A percentile compares a stretch with the other conserved stretches of the same genome.
Evolutionary conservation across 805 yeast species (phyloP).

Genomic region (Lachancea quebecensis): DNA sequence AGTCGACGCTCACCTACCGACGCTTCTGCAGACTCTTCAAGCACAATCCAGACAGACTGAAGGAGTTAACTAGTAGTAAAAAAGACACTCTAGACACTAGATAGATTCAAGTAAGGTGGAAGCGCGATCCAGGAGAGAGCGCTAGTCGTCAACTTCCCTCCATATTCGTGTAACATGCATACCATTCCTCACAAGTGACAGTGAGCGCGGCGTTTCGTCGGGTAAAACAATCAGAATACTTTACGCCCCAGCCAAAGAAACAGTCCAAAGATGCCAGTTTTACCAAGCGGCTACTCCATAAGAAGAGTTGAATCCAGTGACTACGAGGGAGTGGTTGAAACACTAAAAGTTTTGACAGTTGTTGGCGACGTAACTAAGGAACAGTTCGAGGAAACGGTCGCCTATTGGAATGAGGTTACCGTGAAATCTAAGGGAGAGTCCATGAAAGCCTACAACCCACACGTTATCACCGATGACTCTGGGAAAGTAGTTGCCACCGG

Average conservation of each 20-base stretch:
- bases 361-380: constrained; percentile 63
- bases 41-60: not conserved
- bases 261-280: constrained; percentile 5
- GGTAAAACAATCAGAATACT: too few species aligned
- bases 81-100: too few species aligned
- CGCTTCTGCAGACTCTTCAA: not conserved
- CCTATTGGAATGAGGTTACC: constrained; percentile 47
- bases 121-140: too few species aligned
- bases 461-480: constrained; percentile 52
- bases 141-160: too few species aligned
- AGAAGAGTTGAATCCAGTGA: constrained; percentile 54
- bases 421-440: constrained; percentile 14
- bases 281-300: constrained; percentile 64
- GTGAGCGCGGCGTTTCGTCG: too few species aligned
- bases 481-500: constrained; percentile 76
- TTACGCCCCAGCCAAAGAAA: too few species aligned
- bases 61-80: too few species aligned
- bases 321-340: constrained; percentile 51
- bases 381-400: constrained; percentile 45
- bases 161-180: too few species aligned
- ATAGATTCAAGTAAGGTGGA: too few species aligned
- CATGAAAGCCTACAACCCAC: constrained; percentile 53
- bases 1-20: constrained; percentile 1
- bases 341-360: constrained; percentile 64
- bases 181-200: too few species aligned